phyloP scores from a whole-genome alignment of 106 monocot genomes.

The Amphibolis antarctica region DNA sequence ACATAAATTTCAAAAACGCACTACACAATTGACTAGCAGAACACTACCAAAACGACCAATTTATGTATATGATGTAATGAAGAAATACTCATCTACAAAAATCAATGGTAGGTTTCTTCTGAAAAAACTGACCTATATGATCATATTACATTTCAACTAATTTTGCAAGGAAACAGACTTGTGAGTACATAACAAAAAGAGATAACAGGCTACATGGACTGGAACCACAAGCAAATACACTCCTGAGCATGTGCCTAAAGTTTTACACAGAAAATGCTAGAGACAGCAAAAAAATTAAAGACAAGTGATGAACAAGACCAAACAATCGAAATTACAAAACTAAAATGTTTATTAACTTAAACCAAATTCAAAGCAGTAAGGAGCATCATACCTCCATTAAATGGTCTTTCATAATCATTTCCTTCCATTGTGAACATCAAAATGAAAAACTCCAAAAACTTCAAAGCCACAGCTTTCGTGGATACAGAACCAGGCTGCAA shows the following conservation, averaged over 20 bases:
- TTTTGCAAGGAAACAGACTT: too few species aligned
- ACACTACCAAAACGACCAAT: too few species aligned
- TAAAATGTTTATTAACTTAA: too few species aligned
- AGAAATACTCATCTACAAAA: too few species aligned
- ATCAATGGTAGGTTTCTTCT: too few species aligned
- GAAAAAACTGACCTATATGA: too few species aligned
- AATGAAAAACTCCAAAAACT: conserved; percentile 71
- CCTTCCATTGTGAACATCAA: conserved; percentile 45
- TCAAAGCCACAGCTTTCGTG: conserved; percentile 51
- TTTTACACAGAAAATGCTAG: too few species aligned
- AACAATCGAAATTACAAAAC: too few species aligned
- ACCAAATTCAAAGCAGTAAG: background rate
- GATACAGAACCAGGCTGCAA: conserved; percentile 46
- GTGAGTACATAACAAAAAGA: too few species aligned
- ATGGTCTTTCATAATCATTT: conserved; percentile 16
- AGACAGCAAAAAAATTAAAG: too few species aligned
- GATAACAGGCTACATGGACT: background rate
- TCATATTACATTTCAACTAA: too few species aligned
- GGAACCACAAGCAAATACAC: background rate
- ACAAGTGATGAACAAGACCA: background rate
- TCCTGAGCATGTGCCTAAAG: background rate
- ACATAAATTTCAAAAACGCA: background rate
- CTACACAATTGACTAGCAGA: background rate
- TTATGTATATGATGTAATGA: too few species aligned
- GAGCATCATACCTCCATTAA: conserved; percentile 34